Evolutionary conservation across 306 rosid genomes (phyloP), one percentile per base, ranked within the genome.

Genomic region (Sophora flavescens): DNA sequence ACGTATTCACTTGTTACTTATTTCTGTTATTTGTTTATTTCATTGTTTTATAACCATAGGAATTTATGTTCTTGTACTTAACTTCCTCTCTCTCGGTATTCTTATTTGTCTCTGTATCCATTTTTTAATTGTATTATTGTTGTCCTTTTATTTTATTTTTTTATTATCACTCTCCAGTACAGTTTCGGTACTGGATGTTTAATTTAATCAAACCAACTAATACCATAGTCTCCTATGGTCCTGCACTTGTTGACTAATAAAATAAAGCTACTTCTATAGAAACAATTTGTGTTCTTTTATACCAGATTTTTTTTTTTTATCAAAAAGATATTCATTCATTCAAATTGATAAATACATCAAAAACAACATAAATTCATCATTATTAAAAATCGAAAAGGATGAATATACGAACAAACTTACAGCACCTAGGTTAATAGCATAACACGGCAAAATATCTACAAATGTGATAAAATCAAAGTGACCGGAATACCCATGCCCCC

Each of bases 31-130:
- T 67, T 67, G 52, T 80, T 80, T 64, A 64, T 30, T 30, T 30
- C 3, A 30, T 10, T 44, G 0, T 44, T 44, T 44, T 44, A 2
- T 57, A 38, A 14, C 45, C 51, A 16, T 26, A 0, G 30, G 77
- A 75, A 75, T 75, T 52, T 52, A 18, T 51, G 81, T 51, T 68
- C 38, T 62, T n/a, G 32, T n/a, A 47, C 63, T 26, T 66, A 50
- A 50, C 65, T 65, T 70, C 16, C 4, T 6, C 62, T 22, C 2
- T 36, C 63, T n/a, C 44, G 12, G 68, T 81, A 81, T 81, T 59
- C 72, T n/a, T 14, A 5, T 64, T 70, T 82, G 74, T 70, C 74
- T 56, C 10, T 11, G 35, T 70, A 3, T 50, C 18, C 2, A 45
- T 12, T 63, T 33, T 17, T 63, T 13, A 44, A 79, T 63, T 17